Percentiles rank a stretch among this genome's conserved stretches.
Evolutionary conservation across 2,329 filamentous ascomycete species (phyloP).

Genomic region (Teratosphaeria viscida): DNA sequence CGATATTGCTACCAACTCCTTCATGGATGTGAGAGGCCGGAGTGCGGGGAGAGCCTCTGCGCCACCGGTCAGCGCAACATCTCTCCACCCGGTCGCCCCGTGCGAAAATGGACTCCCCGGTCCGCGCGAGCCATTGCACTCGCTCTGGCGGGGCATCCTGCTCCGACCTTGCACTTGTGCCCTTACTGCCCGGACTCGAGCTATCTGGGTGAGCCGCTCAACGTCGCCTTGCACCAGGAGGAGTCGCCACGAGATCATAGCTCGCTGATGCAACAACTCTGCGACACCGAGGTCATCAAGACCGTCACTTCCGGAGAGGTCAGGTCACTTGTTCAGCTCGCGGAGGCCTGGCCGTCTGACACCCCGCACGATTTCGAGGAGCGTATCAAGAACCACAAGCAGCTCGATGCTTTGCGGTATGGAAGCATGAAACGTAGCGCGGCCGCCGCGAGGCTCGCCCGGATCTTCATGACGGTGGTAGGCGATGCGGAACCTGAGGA

Average conservation of each 20-base stretch:
- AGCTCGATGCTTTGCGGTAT: not conserved
- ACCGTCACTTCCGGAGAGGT: not conserved
- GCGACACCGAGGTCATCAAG: conserved; percentile 18
- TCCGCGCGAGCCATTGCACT: conserved; percentile 72
- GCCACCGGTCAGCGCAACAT: conserved; percentile 62
- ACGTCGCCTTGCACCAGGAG: not conserved
- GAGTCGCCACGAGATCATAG: conserved; percentile 43
- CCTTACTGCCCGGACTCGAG: not conserved
- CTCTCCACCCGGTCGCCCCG: conserved; percentile 46
- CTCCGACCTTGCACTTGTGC: conserved; percentile 61
- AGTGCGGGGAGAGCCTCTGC: conserved; percentile 64
- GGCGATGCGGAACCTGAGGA: not conserved
- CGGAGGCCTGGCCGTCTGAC: not conserved
- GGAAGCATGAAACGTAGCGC: not conserved
- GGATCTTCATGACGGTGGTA: not conserved
- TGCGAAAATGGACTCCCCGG: conserved; percentile 65
- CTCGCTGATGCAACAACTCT: conserved; percentile 49
- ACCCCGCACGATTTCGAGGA: not conserved
- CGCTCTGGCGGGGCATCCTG: conserved; percentile 64
- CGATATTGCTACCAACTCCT: conserved; percentile 57
- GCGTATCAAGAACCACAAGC: not conserved
- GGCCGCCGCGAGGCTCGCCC: not conserved
- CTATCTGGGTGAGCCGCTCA: not conserved
- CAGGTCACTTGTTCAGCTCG: not conserved
- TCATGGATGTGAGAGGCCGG: conserved; percentile 58